Evolutionary conservation across 2,329 filamentous ascomycete species (phyloP), one percentile per base, ranked within the genome.

Genomic region (Metarhizium album): DNA sequence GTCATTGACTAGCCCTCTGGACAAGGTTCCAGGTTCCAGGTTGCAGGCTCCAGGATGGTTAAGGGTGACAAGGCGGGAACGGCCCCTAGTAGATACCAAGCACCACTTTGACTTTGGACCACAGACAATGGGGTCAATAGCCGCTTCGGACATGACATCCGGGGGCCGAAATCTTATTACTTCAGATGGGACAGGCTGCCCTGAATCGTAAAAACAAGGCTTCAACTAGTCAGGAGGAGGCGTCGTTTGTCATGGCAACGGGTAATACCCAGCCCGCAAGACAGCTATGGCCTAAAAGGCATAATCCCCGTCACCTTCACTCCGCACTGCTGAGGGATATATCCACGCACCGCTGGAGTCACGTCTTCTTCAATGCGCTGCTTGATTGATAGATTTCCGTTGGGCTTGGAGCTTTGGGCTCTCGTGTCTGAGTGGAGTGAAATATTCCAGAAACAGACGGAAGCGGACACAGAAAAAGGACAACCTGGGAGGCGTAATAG

Each of bases 51-150:
- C 24, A 38, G 43, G 45, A 46, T 47, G 35, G 20, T n/a, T 8
- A 24, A 45, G 29, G 42, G 9, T 46, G 37, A 35, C 24, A 47
- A 47, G 35, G 23, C 49, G 49, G 49, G 35, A 50, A 46, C 48
- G 45, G 42, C 42, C 16, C 37, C 46, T 7, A n/a, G n/a, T 5
- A 5, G 38, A 18, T 7, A 20, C n/a, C 46, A 23, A 48, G 35
- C 38, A 35, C 27, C n/a, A 50, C 42, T 16, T 46, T 31, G n/a
- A 24, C 29, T 22, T 46, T 27, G 35, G 24, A 42, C 43, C 48
- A 46, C 48, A 33, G 43, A 50, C 43, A 29, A 46, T 50, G 48
- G 42, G 27, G 43, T 23, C 22, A 46, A 27, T 20, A 33, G 48
- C 42, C 33, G 35, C 31, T 38, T 47, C 43, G 49, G 49, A 42